These are phyloP conservation scores for Saccharomyces paradoxus DNA, from an alignment of 805 yeast genomes.

Conservation along the genomic window DNA sequence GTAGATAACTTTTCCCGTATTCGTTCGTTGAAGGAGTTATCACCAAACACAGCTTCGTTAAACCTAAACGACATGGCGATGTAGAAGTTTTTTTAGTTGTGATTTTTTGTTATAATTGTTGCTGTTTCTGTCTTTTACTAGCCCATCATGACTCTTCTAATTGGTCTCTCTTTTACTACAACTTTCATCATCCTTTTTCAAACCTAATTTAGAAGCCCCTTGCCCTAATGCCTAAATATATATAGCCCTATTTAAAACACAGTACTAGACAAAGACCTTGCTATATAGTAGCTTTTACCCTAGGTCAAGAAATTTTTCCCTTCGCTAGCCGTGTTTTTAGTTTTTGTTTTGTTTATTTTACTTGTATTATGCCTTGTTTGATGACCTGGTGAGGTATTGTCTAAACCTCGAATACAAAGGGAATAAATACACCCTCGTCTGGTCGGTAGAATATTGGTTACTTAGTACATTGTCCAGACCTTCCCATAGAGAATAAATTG, in stretches of 20 bases:
- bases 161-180: background rate
- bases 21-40: constrained; percentile 26
- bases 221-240: background rate
- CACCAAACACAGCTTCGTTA: constrained; percentile 22
- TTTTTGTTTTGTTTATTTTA: background rate
- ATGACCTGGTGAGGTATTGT: background rate
- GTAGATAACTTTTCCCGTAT: constrained; percentile 22
- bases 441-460: background rate
- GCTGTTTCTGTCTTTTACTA: background rate
- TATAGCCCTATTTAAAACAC: too few relatives aligned
- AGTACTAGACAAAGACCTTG: too few relatives aligned
- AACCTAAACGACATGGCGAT: constrained; percentile 26
- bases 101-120: background rate
- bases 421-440: background rate
- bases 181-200: background rate
- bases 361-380: background rate
- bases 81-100: background rate
- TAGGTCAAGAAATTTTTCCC: background rate
- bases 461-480: background rate
- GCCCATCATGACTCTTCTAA: background rate
- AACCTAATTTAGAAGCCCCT: background rate
- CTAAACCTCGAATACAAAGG: background rate
- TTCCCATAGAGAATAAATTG: background rate
- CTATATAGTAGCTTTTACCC: background rate
- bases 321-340: background rate